Evolutionary conservation across 306 rosid species (phyloP).

Genomic region (Canavalia gladiata): DNA sequence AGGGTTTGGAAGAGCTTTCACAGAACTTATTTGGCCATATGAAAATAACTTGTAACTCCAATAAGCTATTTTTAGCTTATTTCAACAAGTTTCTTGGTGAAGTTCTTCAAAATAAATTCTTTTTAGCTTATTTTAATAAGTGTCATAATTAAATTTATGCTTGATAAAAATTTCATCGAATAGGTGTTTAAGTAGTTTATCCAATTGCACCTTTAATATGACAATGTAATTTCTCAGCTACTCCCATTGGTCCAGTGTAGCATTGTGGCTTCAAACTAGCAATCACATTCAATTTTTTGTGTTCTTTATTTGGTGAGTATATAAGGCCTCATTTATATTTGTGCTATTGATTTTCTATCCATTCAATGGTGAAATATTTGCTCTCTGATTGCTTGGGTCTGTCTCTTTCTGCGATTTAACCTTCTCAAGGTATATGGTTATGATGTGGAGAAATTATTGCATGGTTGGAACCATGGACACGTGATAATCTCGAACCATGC

Average conservation of each 20-base stretch:
- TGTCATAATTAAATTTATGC: too few relatives aligned
- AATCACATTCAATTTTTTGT: background rate
- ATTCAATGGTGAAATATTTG: background rate
- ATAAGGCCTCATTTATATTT: background rate
- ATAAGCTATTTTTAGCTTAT: background rate
- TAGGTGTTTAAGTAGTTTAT: background rate
- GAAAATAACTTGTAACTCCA: background rate
- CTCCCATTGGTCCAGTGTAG: background rate
- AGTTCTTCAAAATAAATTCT: too few relatives aligned
- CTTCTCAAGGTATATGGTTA: background rate
- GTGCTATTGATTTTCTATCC: background rate
- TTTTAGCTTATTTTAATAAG: too few relatives aligned
- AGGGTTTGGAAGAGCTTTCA: background rate
- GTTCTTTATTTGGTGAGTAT: background rate
- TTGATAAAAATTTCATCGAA: too few relatives aligned
- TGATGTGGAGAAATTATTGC: too few relatives aligned
- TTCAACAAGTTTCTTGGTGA: background rate
- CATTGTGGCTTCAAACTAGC: background rate
- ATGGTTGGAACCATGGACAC: too few relatives aligned
- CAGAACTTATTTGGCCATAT: background rate
- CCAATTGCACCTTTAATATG: background rate
- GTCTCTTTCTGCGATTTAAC: background rate
- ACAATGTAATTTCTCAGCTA: background rate
- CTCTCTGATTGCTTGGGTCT: background rate
- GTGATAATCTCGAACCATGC: too few relatives aligned